Conservation (phyloP, 495 filamentous ascomycete species). For the Tuber melanosporum region DNA sequence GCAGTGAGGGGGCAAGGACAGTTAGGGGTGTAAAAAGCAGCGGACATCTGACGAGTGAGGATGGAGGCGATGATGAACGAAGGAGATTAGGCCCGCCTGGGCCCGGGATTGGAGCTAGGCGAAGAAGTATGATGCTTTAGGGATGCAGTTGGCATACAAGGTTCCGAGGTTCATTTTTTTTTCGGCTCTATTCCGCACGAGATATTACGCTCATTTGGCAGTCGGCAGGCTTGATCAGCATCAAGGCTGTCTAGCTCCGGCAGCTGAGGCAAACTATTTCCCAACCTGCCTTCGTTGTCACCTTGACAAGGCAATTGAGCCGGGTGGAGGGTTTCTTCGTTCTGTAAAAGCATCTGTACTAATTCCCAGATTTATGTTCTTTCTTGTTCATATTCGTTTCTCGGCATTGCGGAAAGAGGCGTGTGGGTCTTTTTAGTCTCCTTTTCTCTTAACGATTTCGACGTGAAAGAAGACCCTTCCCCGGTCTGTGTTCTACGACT, state of each 20-base stretch:
- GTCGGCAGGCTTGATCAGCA: background rate
- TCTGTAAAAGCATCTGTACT: conserved; percentile 20
- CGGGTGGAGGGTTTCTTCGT: background rate
- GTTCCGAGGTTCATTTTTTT: background rate
- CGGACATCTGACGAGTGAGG: conserved; percentile 8
- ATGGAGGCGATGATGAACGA: conserved; percentile 17
- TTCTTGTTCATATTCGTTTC: conserved; percentile 12
- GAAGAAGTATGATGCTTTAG: conserved; percentile 36
- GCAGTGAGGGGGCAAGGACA: background rate
- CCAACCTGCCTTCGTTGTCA: background rate
- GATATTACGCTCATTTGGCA: background rate
- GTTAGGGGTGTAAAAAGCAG: conserved; percentile 18
- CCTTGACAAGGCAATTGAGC: background rate
- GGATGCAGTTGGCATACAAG: background rate
- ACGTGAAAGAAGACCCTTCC: background rate
- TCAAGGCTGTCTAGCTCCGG: background rate
- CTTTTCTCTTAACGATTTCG: conserved; percentile 10
- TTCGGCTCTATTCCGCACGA: background rate
- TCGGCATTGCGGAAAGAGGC: conserved; percentile 12
- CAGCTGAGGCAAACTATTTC: background rate
- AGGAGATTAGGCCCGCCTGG: conserved; percentile 12
- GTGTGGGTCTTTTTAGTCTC: conserved; percentile 14
- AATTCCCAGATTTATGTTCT: conserved; percentile 13
- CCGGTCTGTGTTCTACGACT: conserved; percentile 3
- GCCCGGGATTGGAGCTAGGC: conserved; percentile 24